Evolutionary conservation across 2,329 filamentous ascomycete species (phyloP), one percentile per base, ranked within the genome.

Genomic region (Xylaria polymorpha): DNA sequence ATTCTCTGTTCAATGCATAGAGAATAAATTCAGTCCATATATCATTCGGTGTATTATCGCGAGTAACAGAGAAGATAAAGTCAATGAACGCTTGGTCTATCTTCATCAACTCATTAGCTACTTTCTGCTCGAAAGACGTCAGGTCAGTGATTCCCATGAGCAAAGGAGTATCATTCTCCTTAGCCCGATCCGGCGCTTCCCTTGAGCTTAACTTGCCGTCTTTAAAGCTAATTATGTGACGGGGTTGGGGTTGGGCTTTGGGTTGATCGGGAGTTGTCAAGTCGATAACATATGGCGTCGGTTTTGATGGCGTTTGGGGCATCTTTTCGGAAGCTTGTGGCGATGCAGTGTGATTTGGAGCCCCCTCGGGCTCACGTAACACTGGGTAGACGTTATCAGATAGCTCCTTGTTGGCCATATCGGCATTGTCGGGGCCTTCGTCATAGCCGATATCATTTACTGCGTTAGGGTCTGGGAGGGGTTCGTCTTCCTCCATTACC

Each of bases 21-120:
- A 68, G 37, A 15, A 81, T 61, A n/a, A 75, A 66, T 35, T 75
- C 44, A 0, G 71, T 41, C 80, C 80, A 82, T 6, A 78, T 64
- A 1, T 75, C 61, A 5, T 70, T 41, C 18, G 73, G 70, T 8
- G 51, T 18, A 22, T 48, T 56, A 2, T 29, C 8, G 9, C 44
- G 44, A 35, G 75, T 58, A 14, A 74, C 56, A 8, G 75, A 67
- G 57, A 81, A 77, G 3, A 82, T 70, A 0, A 51, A 58, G 1
- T 69, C 53, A 15, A 77, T 71, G 44, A 71, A 71, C 0, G 7
- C 25, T 37, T 67, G 60, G 60, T 77, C 74, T 0, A 75, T 44
- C 14, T 56, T 73, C 57, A 63, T 74, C 0, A 83, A 66, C 10
- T 77, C 70, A 8, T 69, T 74, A 6, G 79, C 77, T 7, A 81